Evolutionary conservation across 2,329 filamentous ascomycete genomes (phyloP).

Genomic region (Plectosphaerella plurivora): DNA sequence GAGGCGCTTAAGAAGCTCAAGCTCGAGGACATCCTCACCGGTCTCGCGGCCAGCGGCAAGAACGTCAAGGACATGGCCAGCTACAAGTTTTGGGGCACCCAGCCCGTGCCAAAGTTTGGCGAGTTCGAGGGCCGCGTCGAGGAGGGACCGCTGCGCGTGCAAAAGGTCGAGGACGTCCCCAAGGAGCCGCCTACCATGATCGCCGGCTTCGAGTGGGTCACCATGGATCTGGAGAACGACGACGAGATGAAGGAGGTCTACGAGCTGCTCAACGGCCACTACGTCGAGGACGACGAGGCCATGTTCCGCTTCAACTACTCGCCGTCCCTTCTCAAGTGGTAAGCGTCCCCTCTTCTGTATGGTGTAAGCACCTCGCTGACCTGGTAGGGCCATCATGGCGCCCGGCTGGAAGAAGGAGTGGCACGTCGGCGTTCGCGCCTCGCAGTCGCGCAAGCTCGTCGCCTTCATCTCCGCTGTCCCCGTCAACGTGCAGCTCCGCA

Average conservation of each 20-base stretch:
- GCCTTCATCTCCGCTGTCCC: slow-evolving; percentile 96
- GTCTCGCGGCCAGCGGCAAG: slow-evolving; percentile 72
- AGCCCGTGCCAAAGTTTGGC: slow-evolving; percentile 85
- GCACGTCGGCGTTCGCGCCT: slow-evolving; percentile 89
- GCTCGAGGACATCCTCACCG: slow-evolving; percentile 69
- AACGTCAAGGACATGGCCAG: slow-evolving; percentile 94
- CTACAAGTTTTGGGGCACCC: slow-evolving; percentile 98
- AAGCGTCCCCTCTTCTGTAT: slow-evolving; percentile 20
- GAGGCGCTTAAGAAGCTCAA: slow-evolving; percentile 58
- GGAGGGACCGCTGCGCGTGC: slow-evolving; percentile 81
- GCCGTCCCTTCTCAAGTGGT: slow-evolving; percentile 83
- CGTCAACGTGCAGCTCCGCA: slow-evolving; percentile 73
- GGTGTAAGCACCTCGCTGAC: slow-evolving; percentile 1
- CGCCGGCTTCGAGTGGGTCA: slow-evolving; percentile 90
- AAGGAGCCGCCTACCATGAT: slow-evolving; percentile 72
- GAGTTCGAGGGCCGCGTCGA: slow-evolving; percentile 50
- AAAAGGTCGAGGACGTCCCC: slow-evolving; percentile 73
- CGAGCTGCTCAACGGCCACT: slow-evolving; percentile 86
- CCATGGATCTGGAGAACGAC: slow-evolving; percentile 77
- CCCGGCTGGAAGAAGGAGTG: slow-evolving; percentile 92
- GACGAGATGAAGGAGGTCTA: slow-evolving; percentile 84
- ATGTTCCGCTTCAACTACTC: slow-evolving; percentile 99
- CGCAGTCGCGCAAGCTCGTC: slow-evolving; percentile 79
- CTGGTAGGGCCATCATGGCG: slow-evolving; percentile 77
- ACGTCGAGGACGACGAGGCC: slow-evolving; percentile 94